Base-by-base conservation (phyloP, 2,329 filamentous ascomycete genomes). In the Purpureocillium takamizusanense region DNA sequence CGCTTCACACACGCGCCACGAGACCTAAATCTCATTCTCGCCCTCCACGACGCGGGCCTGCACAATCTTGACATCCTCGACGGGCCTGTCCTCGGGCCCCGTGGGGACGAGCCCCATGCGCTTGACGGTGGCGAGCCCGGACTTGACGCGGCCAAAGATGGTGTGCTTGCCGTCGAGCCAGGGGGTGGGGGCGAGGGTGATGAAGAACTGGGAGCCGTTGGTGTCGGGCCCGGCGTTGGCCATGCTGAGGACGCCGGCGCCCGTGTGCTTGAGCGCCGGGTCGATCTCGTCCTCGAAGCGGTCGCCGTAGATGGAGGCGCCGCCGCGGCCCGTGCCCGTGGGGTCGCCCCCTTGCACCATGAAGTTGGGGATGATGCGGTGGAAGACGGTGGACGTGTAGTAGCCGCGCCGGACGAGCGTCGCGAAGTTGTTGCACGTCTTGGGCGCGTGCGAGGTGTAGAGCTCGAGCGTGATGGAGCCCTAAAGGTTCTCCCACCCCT, bases 81-180 rank as follows among this genome's bases (percentile, higher is more conserved):
- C 63, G 0, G 92, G 92, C 50, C 82, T 69, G 60, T 97, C 92
- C 50, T 90, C 86, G 7, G 66, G 64, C 17, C 78, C 86, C 1
- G 88, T 95, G 66, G 84, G 86, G 36, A 95, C 87, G 41, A 92
- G 59, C 0, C 89, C 92, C 77, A 98, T 85, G 48, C 87, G 74
- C 67, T 86, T 81, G 21, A 97, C 80, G n/a, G 90, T 72, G 40
- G 74, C 70, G 74, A 97, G 78, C 0, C 92, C 92, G 39, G 65
- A 76, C 66, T 84, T 89, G 30, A 98, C 88, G 38, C 90, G 70
- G 1, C 92, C 92, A 57, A 98, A 98, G 49, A 98, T 94, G 10
- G 89, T 94, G 60, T 98, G 90, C 62, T 95, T 95, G 16, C 89
- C 88, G 62, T 98, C 92, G 42, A 98, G 65, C 90, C 90, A 97